Base-by-base conservation (phyloP, 768 basidiomycete species). In the Mycena olivaceomarginata region DNA sequence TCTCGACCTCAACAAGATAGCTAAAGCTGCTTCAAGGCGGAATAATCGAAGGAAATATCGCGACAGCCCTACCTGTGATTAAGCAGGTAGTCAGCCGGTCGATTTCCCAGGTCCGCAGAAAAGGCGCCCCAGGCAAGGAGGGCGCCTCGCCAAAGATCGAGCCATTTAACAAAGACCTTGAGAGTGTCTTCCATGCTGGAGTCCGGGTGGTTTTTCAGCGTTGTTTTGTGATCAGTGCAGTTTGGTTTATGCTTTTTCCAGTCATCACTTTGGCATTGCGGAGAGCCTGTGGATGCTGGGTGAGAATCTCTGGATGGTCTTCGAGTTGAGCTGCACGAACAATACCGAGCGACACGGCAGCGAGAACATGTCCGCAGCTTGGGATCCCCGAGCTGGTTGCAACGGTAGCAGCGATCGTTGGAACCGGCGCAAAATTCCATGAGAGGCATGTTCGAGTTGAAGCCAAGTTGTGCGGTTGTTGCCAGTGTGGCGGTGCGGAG, bases 331-430 rank as follows among this genome's bases (percentile, higher is more conserved):
- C 31, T 31, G 10, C 43, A 45, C 43, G 11, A 15, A 45, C 72
- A 74, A 12, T 67, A 74, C 3, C 64, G 63, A 11, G 72, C 66
- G 8, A 74, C 41, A 2, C 62, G 65, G 31, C 72, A 74, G 20
- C 72, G 65, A 60, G 65, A 31, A 45, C 72, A 74, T 37, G 15
- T 74, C 10, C 72, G 65, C 66, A 67, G 56, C 41, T 66, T 65
- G 1, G 63, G 53, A 9, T 72, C 53, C 48, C 71, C 71, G 3
- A 66, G 46, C 39, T 67, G 10, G n/a, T 62, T 67, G 37, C 63
- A 72, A 16, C 20, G 22, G 31, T 67, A 59, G 39, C 66, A 74
- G 1, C 20, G 46, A n/a, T 60, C 39, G 57, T 67, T 67, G 20
- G 72, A 60, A 4, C 72, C 66, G 1, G 59, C 65, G 25, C n/a